These are phyloP conservation scores for Suillus clintonianus DNA, from an alignment of 768 basidiomycete species.

Conservation along the genomic window DNA sequence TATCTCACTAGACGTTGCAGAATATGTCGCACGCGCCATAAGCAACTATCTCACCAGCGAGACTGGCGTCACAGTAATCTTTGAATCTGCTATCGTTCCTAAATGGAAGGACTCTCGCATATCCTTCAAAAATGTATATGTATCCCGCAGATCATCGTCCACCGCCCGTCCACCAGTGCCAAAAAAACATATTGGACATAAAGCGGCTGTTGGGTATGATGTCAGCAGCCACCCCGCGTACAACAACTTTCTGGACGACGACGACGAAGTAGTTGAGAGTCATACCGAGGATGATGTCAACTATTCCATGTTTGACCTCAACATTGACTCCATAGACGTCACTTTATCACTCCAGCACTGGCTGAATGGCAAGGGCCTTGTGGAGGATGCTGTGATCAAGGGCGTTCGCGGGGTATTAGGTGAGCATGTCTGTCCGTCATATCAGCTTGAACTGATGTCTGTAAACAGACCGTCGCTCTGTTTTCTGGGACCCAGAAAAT, in stretches of 20 bases:
- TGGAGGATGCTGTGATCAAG: constrained; percentile 88
- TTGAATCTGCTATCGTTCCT: constrained; percentile 97
- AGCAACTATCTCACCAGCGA: constrained; percentile 92
- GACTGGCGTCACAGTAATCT: constrained; percentile 92
- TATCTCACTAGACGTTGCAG: constrained; percentile 37
- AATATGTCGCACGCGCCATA: constrained; percentile 82
- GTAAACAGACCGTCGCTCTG: constrained; percentile 76
- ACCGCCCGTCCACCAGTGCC: constrained; percentile 16
- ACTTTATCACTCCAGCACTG: constrained; percentile 88
- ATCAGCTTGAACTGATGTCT: background rate
- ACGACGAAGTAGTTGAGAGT: constrained; percentile 37
- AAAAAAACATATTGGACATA: constrained; percentile 41
- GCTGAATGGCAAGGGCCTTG: constrained; percentile 93
- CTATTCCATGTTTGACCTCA: constrained; percentile 91
- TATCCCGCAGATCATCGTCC: constrained; percentile 72
- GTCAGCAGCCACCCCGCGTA: constrained; percentile 76
- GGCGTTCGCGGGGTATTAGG: constrained; percentile 94
- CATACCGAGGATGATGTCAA: constrained; percentile 59
- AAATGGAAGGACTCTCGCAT: constrained; percentile 96
- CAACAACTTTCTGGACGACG: constrained; percentile 63
- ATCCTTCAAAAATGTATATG: constrained; percentile 95
- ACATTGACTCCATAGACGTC: constrained; percentile 93
- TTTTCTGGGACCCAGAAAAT: constrained; percentile 83
- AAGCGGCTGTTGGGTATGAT: constrained; percentile 71
- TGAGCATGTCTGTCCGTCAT: constrained; percentile 33